These are phyloP conservation scores for Myxozyma sirexii DNA, from an alignment of 805 yeast species.

Conservation along the genomic window DNA sequence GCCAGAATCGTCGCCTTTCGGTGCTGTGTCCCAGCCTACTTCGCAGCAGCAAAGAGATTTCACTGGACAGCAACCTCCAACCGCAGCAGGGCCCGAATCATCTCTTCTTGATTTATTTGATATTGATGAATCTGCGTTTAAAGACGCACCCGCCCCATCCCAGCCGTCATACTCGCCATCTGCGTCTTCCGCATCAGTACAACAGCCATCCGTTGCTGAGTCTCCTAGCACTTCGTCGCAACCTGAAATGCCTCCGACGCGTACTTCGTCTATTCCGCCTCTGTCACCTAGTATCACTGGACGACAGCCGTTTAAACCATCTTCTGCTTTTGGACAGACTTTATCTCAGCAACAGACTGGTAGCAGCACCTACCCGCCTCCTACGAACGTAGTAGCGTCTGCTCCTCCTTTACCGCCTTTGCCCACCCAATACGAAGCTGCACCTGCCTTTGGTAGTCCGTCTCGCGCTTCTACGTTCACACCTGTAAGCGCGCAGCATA, in stretches of 20 bases:
- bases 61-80: constrained; percentile 36
- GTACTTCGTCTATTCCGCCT: constrained; percentile 32
- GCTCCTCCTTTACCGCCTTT: constrained; percentile 11
- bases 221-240: constrained; percentile 38
- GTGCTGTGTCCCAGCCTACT: constrained; percentile 8
- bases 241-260: constrained; percentile 33
- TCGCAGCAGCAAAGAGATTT: background rate
- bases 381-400: constrained; percentile 36
- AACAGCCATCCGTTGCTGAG: constrained; percentile 35
- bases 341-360: constrained; percentile 48
- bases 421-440: background rate
- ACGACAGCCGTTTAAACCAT: constrained; percentile 64
- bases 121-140: constrained; percentile 50
- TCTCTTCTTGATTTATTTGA: constrained; percentile 69
- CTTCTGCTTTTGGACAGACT: constrained; percentile 83
- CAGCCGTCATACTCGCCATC: constrained; percentile 13
- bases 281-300: constrained; percentile 29
- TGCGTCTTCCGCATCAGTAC: background rate
- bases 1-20: constrained; percentile 9
- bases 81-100: constrained; percentile 47
- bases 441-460: constrained; percentile 1
- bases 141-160: constrained; percentile 33
- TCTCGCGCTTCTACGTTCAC: background rate
- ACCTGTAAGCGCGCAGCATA: background rate
- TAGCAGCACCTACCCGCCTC: constrained; percentile 23